Evolutionary conservation across 169 alveolate genomes (phyloP), one percentile per base, ranked within the genome.

Genomic region (Neospora caninum): DNA sequence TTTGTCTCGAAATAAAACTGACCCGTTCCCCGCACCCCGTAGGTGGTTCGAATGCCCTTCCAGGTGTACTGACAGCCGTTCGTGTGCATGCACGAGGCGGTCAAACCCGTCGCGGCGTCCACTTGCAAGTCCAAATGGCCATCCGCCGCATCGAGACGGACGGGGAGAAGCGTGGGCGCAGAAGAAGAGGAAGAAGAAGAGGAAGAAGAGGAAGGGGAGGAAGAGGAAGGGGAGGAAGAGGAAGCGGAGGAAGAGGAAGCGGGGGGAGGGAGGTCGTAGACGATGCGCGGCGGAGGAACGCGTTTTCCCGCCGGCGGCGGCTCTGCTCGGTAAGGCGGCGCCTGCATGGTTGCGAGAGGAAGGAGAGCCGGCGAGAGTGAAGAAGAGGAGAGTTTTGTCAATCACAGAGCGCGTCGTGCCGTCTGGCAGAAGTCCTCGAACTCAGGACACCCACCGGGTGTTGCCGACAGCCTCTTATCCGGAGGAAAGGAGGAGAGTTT

Each of bases 1-100:
- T 83, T 53, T 1, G 64, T 69, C 53, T 92, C 95, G 53, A 92
- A 92, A 42, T 41, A 83, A 39, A 16, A 82, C 82, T 83, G 42
- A 1, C 92, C 92, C 7, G 41, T 27, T 27, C 92, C 88, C 25
- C 67, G 53, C 25, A 91, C 91, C 9, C 94, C 94, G 64, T 9
- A 53, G 22, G 94, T 49, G 0, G 91, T 10, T 0, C 94, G 80
- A 18, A 80, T 88, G 42, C 94, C 94, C 87, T 91, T 91, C 94
- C 94, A 91, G 43, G 86, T 80, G 58, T 91, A 91, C 67, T 91
- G 94, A 49, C 78, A 91, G 2, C 94, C 94, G 42, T 82, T 83
- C 29, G 91, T 91, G 31, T 91, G 94, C 94, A 91, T 38, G 83
- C 94, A 91, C 4, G 91, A 58, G 20, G 94, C 94, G 27, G 13